Evolutionary conservation across 1,284 basidiomycete species (phyloP).

Genomic region (Paramarasmius palmivorus): DNA sequence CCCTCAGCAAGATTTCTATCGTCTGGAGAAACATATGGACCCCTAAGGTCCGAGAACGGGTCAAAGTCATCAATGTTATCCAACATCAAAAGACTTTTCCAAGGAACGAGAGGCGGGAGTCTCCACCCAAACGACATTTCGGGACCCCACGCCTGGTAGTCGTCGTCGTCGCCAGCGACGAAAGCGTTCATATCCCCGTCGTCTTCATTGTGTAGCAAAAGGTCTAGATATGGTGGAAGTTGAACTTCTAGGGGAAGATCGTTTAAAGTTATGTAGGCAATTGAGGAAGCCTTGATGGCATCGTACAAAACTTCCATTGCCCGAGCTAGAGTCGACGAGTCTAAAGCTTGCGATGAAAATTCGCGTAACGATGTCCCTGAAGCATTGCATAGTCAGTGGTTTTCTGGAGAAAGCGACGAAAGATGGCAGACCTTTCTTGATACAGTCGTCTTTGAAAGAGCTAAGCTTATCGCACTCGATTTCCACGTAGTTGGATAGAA

Average conservation of each 20-base stretch:
- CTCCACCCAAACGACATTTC: slow-evolving; percentile 71
- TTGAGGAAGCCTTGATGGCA: slow-evolving; percentile 68
- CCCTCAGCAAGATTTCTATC: slow-evolving; percentile 70
- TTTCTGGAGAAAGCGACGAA: not conserved
- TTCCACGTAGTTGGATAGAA: slow-evolving; percentile 81
- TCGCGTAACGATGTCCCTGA: slow-evolving; percentile 56
- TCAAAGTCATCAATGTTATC: slow-evolving; percentile 65
- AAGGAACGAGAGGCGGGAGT: slow-evolving; percentile 79
- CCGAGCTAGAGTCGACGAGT: slow-evolving; percentile 68
- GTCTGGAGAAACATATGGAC: slow-evolving; percentile 61
- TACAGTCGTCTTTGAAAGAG: slow-evolving; percentile 66
- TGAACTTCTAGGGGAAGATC: slow-evolving; percentile 79
- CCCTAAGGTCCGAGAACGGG: slow-evolving; percentile 59
- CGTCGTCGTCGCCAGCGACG: slow-evolving; percentile 40
- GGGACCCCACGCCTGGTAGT: slow-evolving; percentile 63
- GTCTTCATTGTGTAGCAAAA: slow-evolving; percentile 63
- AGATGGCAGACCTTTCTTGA: slow-evolving; percentile 52
- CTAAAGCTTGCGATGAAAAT: slow-evolving; percentile 61
- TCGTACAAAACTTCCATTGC: slow-evolving; percentile 77
- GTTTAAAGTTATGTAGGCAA: slow-evolving; percentile 76
- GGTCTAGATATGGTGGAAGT: slow-evolving; percentile 76
- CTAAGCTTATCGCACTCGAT: slow-evolving; percentile 71
- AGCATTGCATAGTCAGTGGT: slow-evolving; percentile 3
- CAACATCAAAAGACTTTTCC: slow-evolving; percentile 87
- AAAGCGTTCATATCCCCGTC: slow-evolving; percentile 48